Conservation (phyloP, 495 filamentous ascomycete genomes). For the Glonium stellatum region DNA sequence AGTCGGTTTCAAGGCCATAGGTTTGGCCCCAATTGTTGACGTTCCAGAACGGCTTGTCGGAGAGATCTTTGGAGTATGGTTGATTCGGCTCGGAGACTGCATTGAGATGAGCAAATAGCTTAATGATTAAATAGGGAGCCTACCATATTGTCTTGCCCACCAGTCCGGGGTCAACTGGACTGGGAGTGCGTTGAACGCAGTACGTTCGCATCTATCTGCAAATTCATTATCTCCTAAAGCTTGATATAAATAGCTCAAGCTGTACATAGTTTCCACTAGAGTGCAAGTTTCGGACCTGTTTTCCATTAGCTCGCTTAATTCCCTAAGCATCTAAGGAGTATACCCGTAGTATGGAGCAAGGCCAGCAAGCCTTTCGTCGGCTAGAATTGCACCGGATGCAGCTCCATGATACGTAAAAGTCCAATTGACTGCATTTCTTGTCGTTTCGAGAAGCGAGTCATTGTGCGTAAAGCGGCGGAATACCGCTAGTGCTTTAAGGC, state of each 20-base stretch:
- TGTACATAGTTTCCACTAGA: conserved; percentile 31
- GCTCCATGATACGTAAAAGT: conserved; percentile 43
- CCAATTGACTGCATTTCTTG: conserved; percentile 43
- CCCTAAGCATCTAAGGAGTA: no score
- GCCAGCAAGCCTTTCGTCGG: conserved; percentile 30
- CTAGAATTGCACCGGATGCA: conserved; percentile 29
- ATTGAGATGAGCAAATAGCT: no score
- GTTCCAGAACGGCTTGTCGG: conserved; percentile 46
- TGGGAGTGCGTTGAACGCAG: conserved; percentile 56
- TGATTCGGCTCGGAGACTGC: conserved; percentile 49
- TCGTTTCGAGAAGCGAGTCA: conserved; percentile 37
- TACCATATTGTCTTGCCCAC: conserved; percentile 55
- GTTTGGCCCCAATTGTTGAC: conserved; percentile 40
- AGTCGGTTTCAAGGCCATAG: conserved; percentile 41
- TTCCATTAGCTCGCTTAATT: no score
- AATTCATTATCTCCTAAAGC: conserved; percentile 44
- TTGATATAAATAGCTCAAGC: conserved; percentile 33
- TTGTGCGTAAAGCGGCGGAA: conserved; percentile 39
- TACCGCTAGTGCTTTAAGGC: conserved; percentile 41
- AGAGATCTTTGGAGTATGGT: conserved; percentile 42
- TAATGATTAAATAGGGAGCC: no score
- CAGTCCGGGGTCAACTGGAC: conserved; percentile 49
- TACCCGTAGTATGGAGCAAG: conserved; percentile 27
- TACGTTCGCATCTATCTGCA: conserved; percentile 51
- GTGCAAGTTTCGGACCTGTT: conserved; percentile 21